Evolutionary conservation across 2,329 filamentous ascomycete species (phyloP), one percentile per base, ranked within the genome.

Genomic region (Botrytis fabae): DNA sequence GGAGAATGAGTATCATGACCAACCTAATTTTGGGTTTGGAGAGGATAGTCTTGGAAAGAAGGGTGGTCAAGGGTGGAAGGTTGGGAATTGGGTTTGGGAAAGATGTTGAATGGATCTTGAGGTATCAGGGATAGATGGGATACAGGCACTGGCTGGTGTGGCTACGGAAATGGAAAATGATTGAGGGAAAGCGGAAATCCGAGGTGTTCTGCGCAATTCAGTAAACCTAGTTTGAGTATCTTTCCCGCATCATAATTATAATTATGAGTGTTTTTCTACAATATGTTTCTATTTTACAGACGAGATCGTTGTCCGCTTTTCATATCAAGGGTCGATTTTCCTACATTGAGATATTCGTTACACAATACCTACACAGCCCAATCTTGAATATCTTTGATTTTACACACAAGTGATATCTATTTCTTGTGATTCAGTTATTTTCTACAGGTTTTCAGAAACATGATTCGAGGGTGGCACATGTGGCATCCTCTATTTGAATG

Each of bases 1-100:
- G 12, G 73, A 75, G 70, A 75, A 72, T 1, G 78, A 79, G 74
- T 77, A 77, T 73, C 79, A 80, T 74, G 78, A 78, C 73, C 74
- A 76, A 66, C 74, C 76, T 18, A 75, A 79, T 74, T 62, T 79
- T 48, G 54, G 70, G 35, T 10, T 79, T 8, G 76, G 75, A 14
- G 77, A 48, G 22, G 22, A 69, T 57, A 32, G 22, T 5, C 12
- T 59, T 22, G 35, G 1, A n/a, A 68, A 61, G 22, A 38, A 69
- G 42, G 12, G 35, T 54, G 59, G 51, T 28, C 70, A 71, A 40
- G 62, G 44, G 10, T 54, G 61, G 48, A 44, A 48, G 9, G 28
- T 71, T 68, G 42, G 40, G 20, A 51, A 38, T 48, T 71, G 70
- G 70, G 22, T 68, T 57, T 44, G 46, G 61, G 40, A 12, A 16